Evolutionary conservation across 495 filamentous ascomycete species (phyloP), one percentile per base, ranked within the genome.

Genomic region (Tetracladium setigerum): DNA sequence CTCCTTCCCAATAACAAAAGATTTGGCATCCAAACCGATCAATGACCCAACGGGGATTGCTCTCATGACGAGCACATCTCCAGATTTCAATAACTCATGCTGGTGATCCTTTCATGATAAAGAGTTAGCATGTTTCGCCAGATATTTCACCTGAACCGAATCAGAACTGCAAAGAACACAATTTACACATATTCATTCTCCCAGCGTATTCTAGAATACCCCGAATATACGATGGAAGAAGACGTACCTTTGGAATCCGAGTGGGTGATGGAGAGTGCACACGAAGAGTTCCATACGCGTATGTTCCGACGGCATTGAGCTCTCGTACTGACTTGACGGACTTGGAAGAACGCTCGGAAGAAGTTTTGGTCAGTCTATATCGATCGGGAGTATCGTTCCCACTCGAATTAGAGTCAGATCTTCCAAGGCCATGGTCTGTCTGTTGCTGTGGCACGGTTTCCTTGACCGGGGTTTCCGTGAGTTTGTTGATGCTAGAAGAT

Each of bases 21-120:
- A 60, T 31, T 64, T 56, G 19, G 58, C 49, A 46, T 78, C 74
- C 49, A 67, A 69, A 16, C 74, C 74, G 9, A 77, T 48, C 12
- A 67, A 58, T 43, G 67, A 67, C 19, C 62, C 48, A 2, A 49
- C 43, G 0, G 71, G 70, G 10, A 78, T 52, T 22, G 63, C 66
- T 14, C 69, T 45, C 5, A 70, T 52, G 18, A 78, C 58, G 35
- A 69, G 13, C 16, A 58, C 59, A 48, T 76, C 71, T n/a, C 72
- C 67, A 18, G 52, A 50, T 10, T 56, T 18, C 41, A 59, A 27
- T 27, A 47, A 58, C 47, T 46, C 39, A 43, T 48, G 19, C 8
- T 31, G 30, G 4, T n/a, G 14, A 12, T 41, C 44, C 4, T 16
- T n/a, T n/a, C 54, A 56, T 39, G 38, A 41, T 42, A 30, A 27